Base-by-base conservation (phyloP, 2,329 filamentous ascomycete genomes). In the Diaporthe sp. region DNA sequence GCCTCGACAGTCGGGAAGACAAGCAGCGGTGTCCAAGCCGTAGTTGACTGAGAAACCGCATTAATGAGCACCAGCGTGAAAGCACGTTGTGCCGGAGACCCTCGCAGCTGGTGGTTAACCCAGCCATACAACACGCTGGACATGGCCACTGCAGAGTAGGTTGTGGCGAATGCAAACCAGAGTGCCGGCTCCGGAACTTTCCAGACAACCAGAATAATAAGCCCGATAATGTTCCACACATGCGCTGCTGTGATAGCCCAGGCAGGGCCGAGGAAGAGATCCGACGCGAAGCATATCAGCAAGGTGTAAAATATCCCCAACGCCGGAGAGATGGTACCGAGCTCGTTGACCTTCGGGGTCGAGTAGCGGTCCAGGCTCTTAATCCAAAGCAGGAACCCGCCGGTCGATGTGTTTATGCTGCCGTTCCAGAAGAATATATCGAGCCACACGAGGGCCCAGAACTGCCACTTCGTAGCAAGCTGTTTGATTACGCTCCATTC, bases 391-490 rank as follows among this genome's bases (percentile, higher is more conserved):
- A 91, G 80, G 75, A 88, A 92, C 0, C 85, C 87, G 2, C 88
- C 90, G 1, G 86, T 83, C 9, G 81, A 84, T 1, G 85, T 86
- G 63, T 89, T 82, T 55, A 82, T 87, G n/a, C 85, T 81, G 7
- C 85, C 85, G 75, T 91, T 91, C 88, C 88, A 92, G 81, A 92
- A 92, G 34, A 92, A 83, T 7, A 90, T 84, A 63, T 90, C 87
- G 42, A 89, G 83, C 1, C 88, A 76, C 0, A 90, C 81, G 13
- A 92, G 81, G 0, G 85, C 82, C 84, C 87, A 92, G 68, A 91
- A 86, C 22, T 86, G 87, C 78, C 85, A 86, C 51, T 85, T 87
- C 7, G 78, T 80, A 2, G 85, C 75, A 13, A 90, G 82, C 4
- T 79, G 76, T 58, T 79, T 80, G 20, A 86, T 73, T 20, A 80